A percentile compares a stretch with the other conserved stretches of the same genome.
Conservation (phyloP, 441 rosid species). For the Mallotus japonicus region DNA sequence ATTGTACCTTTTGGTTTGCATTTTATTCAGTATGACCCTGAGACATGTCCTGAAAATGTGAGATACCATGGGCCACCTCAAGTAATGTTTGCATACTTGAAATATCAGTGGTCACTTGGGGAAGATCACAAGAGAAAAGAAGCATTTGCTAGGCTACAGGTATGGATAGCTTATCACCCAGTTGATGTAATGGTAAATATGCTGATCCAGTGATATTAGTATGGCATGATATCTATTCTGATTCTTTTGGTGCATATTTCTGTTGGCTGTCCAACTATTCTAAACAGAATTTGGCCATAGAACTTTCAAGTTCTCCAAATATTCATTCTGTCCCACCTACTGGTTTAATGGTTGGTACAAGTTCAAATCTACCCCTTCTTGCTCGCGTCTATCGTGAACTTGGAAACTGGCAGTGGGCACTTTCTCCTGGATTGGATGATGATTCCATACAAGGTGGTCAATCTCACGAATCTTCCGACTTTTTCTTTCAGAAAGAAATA, state of each 20-base stretch:
- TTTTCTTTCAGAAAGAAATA: too few relatives aligned
- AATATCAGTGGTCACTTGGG: constrained; percentile 99
- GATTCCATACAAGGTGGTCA: constrained; percentile 80
- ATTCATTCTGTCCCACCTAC: constrained; percentile 52
- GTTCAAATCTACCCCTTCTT: constrained; percentile 63
- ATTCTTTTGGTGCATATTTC: constrained; percentile 26
- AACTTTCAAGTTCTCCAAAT: constrained; percentile 64
- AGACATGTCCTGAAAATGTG: constrained; percentile 68
- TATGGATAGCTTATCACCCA: constrained; percentile 27
- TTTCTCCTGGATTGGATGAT: constrained; percentile 89
- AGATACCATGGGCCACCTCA: constrained; percentile 93
- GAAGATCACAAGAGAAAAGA: constrained; percentile 96
- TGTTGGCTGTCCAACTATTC: constrained; percentile 25
- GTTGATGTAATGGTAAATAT: neutral
- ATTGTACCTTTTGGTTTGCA: constrained; percentile 14
- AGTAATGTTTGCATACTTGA: constrained; percentile 95
- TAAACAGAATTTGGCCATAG: constrained; percentile 68
- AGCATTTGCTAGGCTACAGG: constrained; percentile 90
- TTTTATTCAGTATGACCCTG: constrained; percentile 91
- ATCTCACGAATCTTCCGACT: neutral
- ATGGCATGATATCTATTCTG: neutral
- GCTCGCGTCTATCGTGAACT: constrained; percentile 91
- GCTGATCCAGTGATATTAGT: neutral
- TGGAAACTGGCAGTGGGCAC: constrained; percentile 95
- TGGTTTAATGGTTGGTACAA: constrained; percentile 49